phyloP scores from a whole-genome alignment of 805 yeast species.

The Saccharomyces jurei region DNA sequence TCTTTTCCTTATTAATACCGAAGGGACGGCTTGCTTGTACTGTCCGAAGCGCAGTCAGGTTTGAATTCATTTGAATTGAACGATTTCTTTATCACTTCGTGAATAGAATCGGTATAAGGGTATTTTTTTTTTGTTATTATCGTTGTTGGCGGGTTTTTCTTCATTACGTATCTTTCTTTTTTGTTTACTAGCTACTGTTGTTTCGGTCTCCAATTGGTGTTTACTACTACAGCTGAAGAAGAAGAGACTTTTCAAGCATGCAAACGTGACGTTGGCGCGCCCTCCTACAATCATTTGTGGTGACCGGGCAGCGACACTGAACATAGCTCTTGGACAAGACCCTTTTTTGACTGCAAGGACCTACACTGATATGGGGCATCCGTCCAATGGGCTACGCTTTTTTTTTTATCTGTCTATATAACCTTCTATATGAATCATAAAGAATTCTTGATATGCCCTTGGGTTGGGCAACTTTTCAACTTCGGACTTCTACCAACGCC shows the following conservation, averaged over 20 bases:
- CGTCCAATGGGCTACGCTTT: background rate
- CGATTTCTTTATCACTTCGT: conserved; percentile 11
- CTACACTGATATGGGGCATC: background rate
- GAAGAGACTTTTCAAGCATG: background rate
- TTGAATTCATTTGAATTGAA: conserved; percentile 21
- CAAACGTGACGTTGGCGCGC: background rate
- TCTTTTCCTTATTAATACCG: background rate
- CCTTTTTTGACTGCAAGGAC: background rate
- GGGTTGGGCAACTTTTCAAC: background rate
- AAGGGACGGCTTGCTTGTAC: conserved; percentile 7
- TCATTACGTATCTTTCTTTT: background rate
- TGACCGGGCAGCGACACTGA: background rate
- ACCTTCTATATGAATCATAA: background rate
- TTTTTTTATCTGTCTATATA: background rate
- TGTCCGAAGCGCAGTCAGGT: conserved; percentile 33
- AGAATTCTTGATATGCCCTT: background rate
- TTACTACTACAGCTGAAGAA: background rate
- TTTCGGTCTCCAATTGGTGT: background rate
- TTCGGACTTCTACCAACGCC: background rate
- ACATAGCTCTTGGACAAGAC: background rate
- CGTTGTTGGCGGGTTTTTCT: background rate
- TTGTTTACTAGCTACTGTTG: background rate
- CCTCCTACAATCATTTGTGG: background rate
- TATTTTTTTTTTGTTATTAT: background rate
- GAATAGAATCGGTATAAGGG: background rate